Base-by-base conservation (phyloP, 2,329 filamentous ascomycete genomes). In the Tothia fuscella region DNA sequence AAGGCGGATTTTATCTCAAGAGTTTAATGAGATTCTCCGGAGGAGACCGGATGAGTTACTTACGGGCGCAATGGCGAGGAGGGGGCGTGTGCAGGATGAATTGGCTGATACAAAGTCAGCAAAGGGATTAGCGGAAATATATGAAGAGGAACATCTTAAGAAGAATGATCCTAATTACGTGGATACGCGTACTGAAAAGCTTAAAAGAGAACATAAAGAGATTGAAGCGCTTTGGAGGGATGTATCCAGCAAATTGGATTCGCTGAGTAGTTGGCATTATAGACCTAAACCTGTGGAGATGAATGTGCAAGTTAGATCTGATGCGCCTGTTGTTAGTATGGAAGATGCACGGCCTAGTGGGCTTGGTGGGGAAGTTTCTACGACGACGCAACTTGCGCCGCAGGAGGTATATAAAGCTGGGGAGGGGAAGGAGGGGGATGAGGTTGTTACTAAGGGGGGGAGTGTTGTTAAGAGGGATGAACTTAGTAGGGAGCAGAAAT, bases 251-350 rank as follows among this genome's bases (percentile, higher is more conserved):
- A 83, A 85, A 48, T 77, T 98, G 42, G 91, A 98, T 61, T 77
- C 84, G 20, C 76, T 98, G 48, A 88, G 80, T 61, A 93, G 83
- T 58, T 93, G 86, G 80, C 83, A 95, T 64, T 95, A 94, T 73
- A 88, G 85, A 61, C 91, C 91, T 41, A 93, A 88, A 65, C 80
- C 84, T 9, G 73, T 80, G 2, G 81, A 81, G 39, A 77, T 85
- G n/a, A 76, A 76, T 34, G 75, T 98, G 48, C 88, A 84, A 32
- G 82, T 95, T 42, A 81, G 95, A 25, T 74, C 85, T 20, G 89
- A 96, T 61, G 84, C 91, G 3, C 85, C 88, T n/a, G 86, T 84
- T 3, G 80, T 96, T 49, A 73, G 76, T 50, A 93, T 96, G 82
- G 91, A 98, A 66, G 91, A 98, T 56, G 89, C 87, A 2, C 82